Evolutionary conservation across 164 flowering plant genomes (phyloP).

Genomic region (Taxillus chinensis): DNA sequence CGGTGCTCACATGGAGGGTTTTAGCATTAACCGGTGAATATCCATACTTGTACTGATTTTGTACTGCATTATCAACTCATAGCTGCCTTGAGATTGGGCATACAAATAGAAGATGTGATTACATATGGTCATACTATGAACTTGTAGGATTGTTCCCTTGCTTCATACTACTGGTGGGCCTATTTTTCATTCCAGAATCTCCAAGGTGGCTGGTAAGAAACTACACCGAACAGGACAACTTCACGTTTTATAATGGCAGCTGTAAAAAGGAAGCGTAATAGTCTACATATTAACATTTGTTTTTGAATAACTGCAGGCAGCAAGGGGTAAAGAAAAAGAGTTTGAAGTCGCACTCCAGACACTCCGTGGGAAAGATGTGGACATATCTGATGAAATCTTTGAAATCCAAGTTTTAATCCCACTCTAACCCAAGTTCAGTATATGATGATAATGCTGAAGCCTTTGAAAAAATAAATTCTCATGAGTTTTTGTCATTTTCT

Average conservation of each 20-base stretch:
- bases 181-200: constrained; percentile 14
- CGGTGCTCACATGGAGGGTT: neutral
- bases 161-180: neutral
- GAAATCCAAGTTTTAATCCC: constrained; percentile 6
- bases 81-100: neutral
- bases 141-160: neutral
- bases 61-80: neutral
- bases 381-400: constrained; percentile 7
- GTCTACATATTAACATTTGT: neutral
- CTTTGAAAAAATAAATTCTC: neutral
- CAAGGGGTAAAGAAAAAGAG: constrained; percentile 2
- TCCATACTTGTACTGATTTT: neutral
- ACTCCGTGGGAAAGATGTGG: constrained; percentile 7
- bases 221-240: neutral
- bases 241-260: neutral
- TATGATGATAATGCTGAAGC: neutral
- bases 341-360: constrained; percentile 10
- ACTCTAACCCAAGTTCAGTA: neutral
- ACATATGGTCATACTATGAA: neutral
- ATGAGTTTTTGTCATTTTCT: neutral
- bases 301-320: constrained; percentile 4
- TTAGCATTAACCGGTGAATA: constrained; percentile 4
- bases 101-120: neutral
- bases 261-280: neutral
- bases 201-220: constrained; percentile 17